Percentiles rank a stretch among this genome's conserved stretches.
Conservation (phyloP, 768 basidiomycete genomes). For the Kwoniella botswanensis region DNA sequence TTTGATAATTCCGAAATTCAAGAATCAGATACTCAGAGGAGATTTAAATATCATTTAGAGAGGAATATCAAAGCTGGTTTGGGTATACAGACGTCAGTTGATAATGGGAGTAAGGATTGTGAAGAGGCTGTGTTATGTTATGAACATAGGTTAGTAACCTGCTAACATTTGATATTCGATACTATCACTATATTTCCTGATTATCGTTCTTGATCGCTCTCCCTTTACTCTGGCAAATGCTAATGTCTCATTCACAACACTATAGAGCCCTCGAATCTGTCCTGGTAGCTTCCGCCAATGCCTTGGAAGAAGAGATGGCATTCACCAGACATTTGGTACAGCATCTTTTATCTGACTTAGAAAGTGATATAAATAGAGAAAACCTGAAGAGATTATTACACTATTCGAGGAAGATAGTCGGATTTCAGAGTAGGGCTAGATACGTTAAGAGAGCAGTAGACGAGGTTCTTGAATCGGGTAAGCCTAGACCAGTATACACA, state of each 20-base stretch:
- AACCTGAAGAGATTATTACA: constrained; percentile 89
- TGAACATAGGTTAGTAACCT: constrained; percentile 51
- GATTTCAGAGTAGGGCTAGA: constrained; percentile 89
- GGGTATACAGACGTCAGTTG: constrained; percentile 1
- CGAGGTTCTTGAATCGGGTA: constrained; percentile 88
- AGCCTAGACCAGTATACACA: neutral
- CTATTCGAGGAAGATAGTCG: constrained; percentile 83
- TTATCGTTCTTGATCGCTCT: neutral
- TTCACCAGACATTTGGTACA: constrained; percentile 88
- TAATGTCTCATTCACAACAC: neutral
- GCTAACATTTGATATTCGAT: too few relatives aligned
- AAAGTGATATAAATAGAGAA: constrained; percentile 93
- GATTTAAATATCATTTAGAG: constrained; percentile 53
- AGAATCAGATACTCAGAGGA: constrained; percentile 44
- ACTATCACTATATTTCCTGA: neutral
- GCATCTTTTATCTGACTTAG: constrained; percentile 86
- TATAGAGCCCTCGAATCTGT: constrained; percentile 88
- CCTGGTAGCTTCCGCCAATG: constrained; percentile 85
- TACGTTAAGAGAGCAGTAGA: constrained; percentile 89
- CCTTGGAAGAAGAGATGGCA: constrained; percentile 94
- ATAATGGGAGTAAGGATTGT: constrained; percentile 21
- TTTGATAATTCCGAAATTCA: constrained; percentile 75
- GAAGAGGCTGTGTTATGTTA: constrained; percentile 48
- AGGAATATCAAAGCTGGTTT: constrained; percentile 49
- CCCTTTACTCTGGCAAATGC: neutral